A percentile compares a stretch with the other conserved stretches of the same genome.
Conservation (phyloP, 306 rosid genomes). For the Cucurbita maxima region DNA sequence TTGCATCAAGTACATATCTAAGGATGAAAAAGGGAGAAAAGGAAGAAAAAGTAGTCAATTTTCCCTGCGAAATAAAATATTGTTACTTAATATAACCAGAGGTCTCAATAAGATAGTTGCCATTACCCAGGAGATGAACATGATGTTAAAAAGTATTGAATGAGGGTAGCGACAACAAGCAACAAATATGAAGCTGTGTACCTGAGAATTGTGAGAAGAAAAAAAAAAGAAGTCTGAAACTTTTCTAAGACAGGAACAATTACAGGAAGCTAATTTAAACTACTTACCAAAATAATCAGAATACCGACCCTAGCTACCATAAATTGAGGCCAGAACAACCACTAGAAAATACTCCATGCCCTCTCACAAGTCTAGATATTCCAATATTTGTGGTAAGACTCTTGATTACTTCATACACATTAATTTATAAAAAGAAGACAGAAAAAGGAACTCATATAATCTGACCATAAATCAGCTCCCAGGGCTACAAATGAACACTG, state of each 20-base stretch:
- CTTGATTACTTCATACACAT: background rate
- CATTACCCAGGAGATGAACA: constrained; percentile 87
- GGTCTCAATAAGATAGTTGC: constrained; percentile 8
- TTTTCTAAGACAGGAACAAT: background rate
- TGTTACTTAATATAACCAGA: constrained; percentile 1
- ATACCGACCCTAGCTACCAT: background rate
- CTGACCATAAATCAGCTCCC: background rate
- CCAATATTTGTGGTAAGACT: background rate
- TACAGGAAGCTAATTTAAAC: background rate
- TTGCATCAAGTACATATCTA: constrained; percentile 72
- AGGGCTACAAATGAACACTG: background rate
- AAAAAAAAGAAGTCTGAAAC: constrained; percentile 4
- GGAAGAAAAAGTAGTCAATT: constrained; percentile 4
- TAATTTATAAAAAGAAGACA: background rate
- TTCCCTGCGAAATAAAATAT: constrained; percentile 6
- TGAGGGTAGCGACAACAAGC: constrained; percentile 48
- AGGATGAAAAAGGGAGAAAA: background rate
- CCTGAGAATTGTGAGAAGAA: constrained; percentile 38
- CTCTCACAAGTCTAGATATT: background rate
- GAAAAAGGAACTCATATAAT: background rate
- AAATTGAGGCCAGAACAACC: background rate
- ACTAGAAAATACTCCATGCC: background rate
- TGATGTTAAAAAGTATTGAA: constrained; percentile 65
- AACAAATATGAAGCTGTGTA: constrained; percentile 47
- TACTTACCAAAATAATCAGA: background rate